Evolutionary conservation across 1,284 basidiomycete species (phyloP).

Genomic region (Golubevia sp.): DNA sequence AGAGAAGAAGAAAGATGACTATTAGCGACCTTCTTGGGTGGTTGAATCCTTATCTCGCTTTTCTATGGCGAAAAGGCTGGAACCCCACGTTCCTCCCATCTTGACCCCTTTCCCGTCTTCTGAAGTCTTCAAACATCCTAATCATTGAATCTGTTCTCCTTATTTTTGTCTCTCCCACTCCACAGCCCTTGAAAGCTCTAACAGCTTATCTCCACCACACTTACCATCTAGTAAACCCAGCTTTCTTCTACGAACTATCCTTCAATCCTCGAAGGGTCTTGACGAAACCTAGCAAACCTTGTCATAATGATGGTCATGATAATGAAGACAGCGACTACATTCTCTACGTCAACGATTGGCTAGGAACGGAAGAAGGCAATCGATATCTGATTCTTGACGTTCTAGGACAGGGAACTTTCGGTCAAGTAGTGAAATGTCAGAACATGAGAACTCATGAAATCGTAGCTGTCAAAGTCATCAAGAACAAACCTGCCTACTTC

Average conservation of each 20-base stretch:
- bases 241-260: constrained; percentile 59
- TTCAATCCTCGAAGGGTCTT: constrained; percentile 58
- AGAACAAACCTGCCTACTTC: constrained; percentile 61
- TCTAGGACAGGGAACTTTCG: constrained; percentile 59
- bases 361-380: constrained; percentile 55
- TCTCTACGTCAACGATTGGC: constrained; percentile 59
- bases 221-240: constrained; percentile 59
- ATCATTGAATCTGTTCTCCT: neutral
- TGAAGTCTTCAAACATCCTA: no score
- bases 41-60: no score
- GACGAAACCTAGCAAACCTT: constrained; percentile 57
- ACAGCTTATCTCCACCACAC: constrained; percentile 60
- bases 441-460: constrained; percentile 61
- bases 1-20: no score
- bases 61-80: no score
- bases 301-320: constrained; percentile 58
- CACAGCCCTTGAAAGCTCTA: constrained; percentile 52
- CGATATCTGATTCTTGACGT: constrained; percentile 52
- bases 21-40: no score
- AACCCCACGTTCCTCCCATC: no score
- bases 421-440: constrained; percentile 61
- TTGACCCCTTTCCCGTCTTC: no score
- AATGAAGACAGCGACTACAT: constrained; percentile 61
- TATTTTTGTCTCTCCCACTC: no score
- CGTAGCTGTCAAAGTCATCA: constrained; percentile 61